These are phyloP conservation scores for Begonia loranthoides DNA, from an alignment of 306 rosid species.

Conservation along the genomic window DNA sequence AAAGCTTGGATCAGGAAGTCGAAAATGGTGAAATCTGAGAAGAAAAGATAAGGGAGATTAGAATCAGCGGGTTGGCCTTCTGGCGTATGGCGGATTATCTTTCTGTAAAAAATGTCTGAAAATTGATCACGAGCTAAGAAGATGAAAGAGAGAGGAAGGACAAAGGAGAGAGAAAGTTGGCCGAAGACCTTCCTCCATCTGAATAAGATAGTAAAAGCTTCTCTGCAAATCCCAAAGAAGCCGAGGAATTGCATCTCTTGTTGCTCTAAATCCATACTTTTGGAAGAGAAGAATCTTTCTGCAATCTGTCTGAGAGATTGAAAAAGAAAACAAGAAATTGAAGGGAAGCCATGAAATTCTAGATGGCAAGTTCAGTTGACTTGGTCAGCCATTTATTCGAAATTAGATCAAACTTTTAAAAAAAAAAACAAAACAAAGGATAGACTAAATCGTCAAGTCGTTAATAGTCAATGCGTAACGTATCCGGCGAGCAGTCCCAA, in stretches of 20 bases:
- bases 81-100: slow-evolving; percentile 10
- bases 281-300: too few species aligned
- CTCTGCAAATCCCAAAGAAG: slow-evolving; percentile 32
- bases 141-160: slow-evolving; percentile 61
- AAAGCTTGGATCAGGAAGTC: slow-evolving; percentile 8
- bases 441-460: too few species aligned
- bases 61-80: slow-evolving; percentile 7
- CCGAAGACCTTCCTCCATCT: slow-evolving; percentile 41
- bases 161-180: slow-evolving; percentile 40
- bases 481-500: too few species aligned
- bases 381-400: too few species aligned
- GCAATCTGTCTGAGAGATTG: too few species aligned
- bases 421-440: too few species aligned
- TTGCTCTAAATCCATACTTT: slow-evolving; percentile 49
- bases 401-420: too few species aligned
- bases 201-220: slow-evolving; percentile 32
- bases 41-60: slow-evolving; percentile 14
- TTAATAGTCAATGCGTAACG: too few species aligned
- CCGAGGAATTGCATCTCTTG: slow-evolving; percentile 59
- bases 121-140: slow-evolving; percentile 21
- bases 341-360: too few species aligned
- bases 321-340: too few species aligned
- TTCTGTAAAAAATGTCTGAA: slow-evolving; percentile 2
- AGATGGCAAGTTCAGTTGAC: too few species aligned
- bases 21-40: slow-evolving; percentile 21